Evolutionary conservation across 2,329 filamentous ascomycete species (phyloP), one percentile per base, ranked within the genome.

Genomic region (Curvularia verruculosa): DNA sequence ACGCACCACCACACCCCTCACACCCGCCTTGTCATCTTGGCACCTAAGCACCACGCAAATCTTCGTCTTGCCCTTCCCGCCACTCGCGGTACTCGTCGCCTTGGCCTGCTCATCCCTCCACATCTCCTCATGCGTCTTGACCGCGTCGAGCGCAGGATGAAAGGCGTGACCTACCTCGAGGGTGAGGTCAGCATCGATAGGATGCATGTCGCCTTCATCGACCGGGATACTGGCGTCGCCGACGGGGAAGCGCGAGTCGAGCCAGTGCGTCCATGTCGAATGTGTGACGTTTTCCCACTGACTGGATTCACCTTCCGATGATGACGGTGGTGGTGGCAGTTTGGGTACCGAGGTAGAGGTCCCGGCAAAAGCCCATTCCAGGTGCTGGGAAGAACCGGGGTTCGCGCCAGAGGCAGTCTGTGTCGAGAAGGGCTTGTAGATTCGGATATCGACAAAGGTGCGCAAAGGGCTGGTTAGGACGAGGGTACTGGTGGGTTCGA

Each of bases 321-420:
- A 6, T 29, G 4, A n/a, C 18, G 28, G 12, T 8, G 28, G 5
- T 5, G 26, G 10, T 5, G 26, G 12, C 2, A 10, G 28, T 15
- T 43, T 36, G 2, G 41, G 45, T 1, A 31, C 13, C 1, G 84
- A 84, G 1, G 74, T 40, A 0, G 57, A 59, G 1, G 48, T 80
- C 1, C 87, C 87, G 0, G 84, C 85, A 62, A 89, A 87, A 3
- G 83, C 87, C 88, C 88, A 90, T 64, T 89, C 86, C 2, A 90
- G 78, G 0, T 77, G 67, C 18, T 3, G 75, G 15, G 21, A 65
- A 58, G 75, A 71, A 26, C 70, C 73, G 4, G 36, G 43, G 46
- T 70, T 73, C 47, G 69, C 61, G 2, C 34, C 10, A 3, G 47
- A 15, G 6, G 39, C 19, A 4, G 19, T 31, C 2, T 12, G 5